Base-by-base conservation (phyloP, 2,329 filamentous ascomycete species). In the Sporothrix curviconia region DNA sequence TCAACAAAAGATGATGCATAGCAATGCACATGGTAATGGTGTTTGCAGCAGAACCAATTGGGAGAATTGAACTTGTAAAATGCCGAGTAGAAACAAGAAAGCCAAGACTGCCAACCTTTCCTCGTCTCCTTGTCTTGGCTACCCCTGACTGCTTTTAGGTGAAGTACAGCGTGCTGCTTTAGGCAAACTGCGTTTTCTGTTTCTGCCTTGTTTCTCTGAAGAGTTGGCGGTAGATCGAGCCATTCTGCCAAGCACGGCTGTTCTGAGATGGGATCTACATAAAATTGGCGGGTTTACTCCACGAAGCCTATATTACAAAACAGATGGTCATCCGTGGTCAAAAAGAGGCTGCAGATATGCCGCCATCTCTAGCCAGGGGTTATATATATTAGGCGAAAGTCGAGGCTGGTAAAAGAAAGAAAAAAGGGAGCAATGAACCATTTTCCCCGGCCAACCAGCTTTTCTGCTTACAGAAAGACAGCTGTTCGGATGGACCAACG, bases 1-100 rank as follows among this genome's bases (percentile, higher is more conserved):
- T 32, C n/a, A 42, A 30, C n/a, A 32, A 25, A 5, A 32, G 25
- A 19, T 22, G 12, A 34, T n/a, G 25, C 32, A 17, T 17, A 52
- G 12, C 30, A 24, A 34, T 12, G 37, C 14, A 4, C 30, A 9
- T 7, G 14, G 3, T 34, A 25, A 34, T 4, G 25, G 9, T 28
- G 17, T 28, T 46, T 30, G 1, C 7, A 19, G 7, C 2, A 28
- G 8, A 22, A 24, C 42, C 34, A 49, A 49, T 55, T 32, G 53
- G 43, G 34, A 49, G 34, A 40, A 24, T 3, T 14, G 32, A 24
- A 56, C 49, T 49, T 40, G 34, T 30, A 56, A 56, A 49, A 32
- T 40, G 32, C 32, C 30, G n/a, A 47, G 32, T 12, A 14, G 25
- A 25, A 32, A 37, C 44, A 17, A 28, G 14, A 28, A 46, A n/a